Evolutionary conservation across 495 filamentous ascomycete species (phyloP).

Genomic region (Tuber umbilicatum): DNA sequence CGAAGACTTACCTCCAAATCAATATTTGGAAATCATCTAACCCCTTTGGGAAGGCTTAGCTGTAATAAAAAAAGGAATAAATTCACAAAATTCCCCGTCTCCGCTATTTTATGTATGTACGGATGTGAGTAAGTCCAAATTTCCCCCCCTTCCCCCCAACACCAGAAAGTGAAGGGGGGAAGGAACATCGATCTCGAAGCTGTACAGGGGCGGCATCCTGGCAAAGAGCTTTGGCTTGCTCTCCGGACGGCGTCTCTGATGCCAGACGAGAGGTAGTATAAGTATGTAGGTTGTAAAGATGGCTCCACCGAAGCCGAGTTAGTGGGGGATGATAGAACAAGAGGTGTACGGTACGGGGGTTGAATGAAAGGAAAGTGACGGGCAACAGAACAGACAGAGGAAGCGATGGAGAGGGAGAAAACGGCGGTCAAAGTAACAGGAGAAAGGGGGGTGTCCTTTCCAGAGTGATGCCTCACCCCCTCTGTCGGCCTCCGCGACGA

Average conservation of each 20-base stretch:
- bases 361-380: slow-evolving; percentile 27
- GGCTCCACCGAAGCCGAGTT: slow-evolving; percentile 12
- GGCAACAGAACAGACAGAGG: slow-evolving; percentile 19
- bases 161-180: slow-evolving; percentile 31
- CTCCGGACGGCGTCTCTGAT: not conserved
- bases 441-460: slow-evolving; percentile 21
- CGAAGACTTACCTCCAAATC: slow-evolving; percentile 34
- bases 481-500: not conserved
- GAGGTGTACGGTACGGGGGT: slow-evolving; percentile 18
- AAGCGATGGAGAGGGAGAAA: slow-evolving; percentile 26
- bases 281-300: not conserved
- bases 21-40: slow-evolving; percentile 29
- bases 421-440: slow-evolving; percentile 22
- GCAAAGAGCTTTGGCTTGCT: slow-evolving; percentile 6
- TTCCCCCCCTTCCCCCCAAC: slow-evolving; percentile 25
- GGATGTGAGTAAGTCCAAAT: slow-evolving; percentile 33
- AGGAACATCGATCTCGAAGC: slow-evolving; percentile 15
- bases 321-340: slow-evolving; percentile 13
- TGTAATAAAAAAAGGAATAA: slow-evolving; percentile 18
- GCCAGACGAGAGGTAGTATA: not conserved
- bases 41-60: slow-evolving; percentile 29
- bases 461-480: not conserved
- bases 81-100: slow-evolving; percentile 17
- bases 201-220: slow-evolving; percentile 36
- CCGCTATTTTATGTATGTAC: slow-evolving; percentile 37